Conservation (phyloP, 2,329 filamentous ascomycete genomes). For the Scolecobasidium constrictum region DNA sequence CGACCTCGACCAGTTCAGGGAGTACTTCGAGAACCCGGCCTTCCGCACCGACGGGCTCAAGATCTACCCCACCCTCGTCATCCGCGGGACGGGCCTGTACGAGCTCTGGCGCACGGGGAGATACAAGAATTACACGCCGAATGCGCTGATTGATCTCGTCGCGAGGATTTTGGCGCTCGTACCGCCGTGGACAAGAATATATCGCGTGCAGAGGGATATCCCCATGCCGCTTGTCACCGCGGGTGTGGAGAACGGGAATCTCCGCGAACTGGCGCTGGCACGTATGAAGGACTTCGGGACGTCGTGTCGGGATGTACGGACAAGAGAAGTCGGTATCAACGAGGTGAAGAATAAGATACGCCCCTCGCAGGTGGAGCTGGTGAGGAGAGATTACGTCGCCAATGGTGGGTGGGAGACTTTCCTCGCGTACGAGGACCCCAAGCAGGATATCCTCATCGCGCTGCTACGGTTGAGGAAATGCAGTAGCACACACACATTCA, state of each 20-base stretch:
- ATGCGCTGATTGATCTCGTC: constrained; percentile 88
- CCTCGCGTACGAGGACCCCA: constrained; percentile 93
- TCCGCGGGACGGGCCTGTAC: constrained; percentile 90
- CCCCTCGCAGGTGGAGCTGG: constrained; percentile 89
- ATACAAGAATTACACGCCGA: constrained; percentile 98
- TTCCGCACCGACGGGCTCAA: constrained; percentile 96
- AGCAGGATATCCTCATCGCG: constrained; percentile 94
- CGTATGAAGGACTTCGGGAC: constrained; percentile 99
- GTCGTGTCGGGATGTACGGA: constrained; percentile 89
- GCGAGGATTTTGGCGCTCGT: constrained; percentile 92
- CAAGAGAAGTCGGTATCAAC: constrained; percentile 94
- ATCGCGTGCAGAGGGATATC: constrained; percentile 95
- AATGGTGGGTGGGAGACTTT: constrained; percentile 99
- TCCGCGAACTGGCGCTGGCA: constrained; percentile 86
- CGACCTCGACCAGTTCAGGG: constrained; percentile 90
- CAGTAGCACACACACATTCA: constrained; percentile 81
- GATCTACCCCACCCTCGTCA: constrained; percentile 95
- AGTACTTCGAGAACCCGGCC: constrained; percentile 94
- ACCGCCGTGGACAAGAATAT: constrained; percentile 96
- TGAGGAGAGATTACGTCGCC: constrained; percentile 84
- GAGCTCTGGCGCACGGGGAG: constrained; percentile 94
- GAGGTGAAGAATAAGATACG: constrained; percentile 99
- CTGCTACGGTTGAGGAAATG: constrained; percentile 84
- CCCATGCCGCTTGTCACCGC: constrained; percentile 99
- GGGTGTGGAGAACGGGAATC: constrained; percentile 93